Percentiles rank a stretch among this genome's conserved stretches.
Conservation (phyloP, 1,139 yeast species). For the Hyphopichia pseudoburtonii region DNA sequence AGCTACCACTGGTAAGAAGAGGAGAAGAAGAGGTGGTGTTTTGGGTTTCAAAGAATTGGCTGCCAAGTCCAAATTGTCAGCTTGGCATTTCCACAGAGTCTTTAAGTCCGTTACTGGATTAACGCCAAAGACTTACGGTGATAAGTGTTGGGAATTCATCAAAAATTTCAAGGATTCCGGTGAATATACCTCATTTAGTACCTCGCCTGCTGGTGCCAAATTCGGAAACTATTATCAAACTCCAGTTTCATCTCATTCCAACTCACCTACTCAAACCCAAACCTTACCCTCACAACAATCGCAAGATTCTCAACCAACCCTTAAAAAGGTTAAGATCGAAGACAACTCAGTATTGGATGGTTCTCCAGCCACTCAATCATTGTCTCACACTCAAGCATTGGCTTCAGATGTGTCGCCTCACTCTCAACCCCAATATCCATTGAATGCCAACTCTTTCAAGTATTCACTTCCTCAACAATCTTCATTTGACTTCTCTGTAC, state of each 20-base stretch:
- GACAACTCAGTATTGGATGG: constrained; percentile 5
- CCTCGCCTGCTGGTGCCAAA: constrained; percentile 5
- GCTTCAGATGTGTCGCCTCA: not conserved
- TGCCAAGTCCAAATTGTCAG: constrained; percentile 75
- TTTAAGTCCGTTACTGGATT: constrained; percentile 82
- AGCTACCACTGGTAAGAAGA: constrained; percentile 24
- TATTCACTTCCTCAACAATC: constrained; percentile 13
- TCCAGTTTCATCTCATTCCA: constrained; percentile 12
- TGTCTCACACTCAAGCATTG: not conserved
- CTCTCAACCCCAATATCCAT: not conserved
- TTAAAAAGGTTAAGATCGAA: constrained; percentile 15
- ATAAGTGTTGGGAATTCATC: constrained; percentile 75
- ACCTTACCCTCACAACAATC: too few relatives aligned
- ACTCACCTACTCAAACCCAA: constrained; percentile 12
- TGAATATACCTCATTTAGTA: constrained; percentile 13
- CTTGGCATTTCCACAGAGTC: constrained; percentile 95
- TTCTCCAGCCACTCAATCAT: not conserved
- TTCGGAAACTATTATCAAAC: constrained; percentile 12
- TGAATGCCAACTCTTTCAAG: not conserved
- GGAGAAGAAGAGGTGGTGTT: constrained; percentile 79
- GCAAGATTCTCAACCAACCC: constrained; percentile 12
- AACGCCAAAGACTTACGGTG: constrained; percentile 88
- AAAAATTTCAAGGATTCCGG: constrained; percentile 32
- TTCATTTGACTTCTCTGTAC: constrained; percentile 12
- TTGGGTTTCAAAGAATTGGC: constrained; percentile 88